Conservation (phyloP, 768 basidiomycete genomes). For the Termitomyces sp. region DNA sequence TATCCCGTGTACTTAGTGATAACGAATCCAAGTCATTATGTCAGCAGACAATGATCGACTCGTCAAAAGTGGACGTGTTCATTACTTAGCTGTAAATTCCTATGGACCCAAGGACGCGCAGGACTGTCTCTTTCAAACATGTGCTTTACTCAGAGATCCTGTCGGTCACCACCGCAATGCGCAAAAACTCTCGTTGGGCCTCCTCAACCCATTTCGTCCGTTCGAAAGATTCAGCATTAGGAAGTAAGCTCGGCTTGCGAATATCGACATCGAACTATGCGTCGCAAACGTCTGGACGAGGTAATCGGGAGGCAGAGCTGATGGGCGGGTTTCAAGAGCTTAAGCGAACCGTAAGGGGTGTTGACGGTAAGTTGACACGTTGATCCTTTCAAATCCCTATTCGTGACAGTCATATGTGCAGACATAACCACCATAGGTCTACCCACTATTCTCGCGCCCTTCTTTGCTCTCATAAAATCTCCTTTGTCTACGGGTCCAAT, state of each 20-base stretch:
- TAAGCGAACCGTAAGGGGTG: slow-evolving; percentile 64
- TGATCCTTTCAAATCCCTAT: slow-evolving; percentile 2
- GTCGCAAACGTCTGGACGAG: slow-evolving; percentile 39
- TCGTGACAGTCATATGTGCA: slow-evolving; percentile 20
- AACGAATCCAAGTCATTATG: slow-evolving; percentile 8
- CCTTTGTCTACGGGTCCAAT: slow-evolving; percentile 95
- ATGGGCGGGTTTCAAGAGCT: slow-evolving; percentile 89
- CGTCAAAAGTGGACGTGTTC: slow-evolving; percentile 21
- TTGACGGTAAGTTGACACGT: slow-evolving; percentile 46
- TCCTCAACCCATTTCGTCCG: slow-evolving; percentile 60
- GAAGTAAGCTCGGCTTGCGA: slow-evolving; percentile 69
- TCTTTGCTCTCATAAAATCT: slow-evolving; percentile 90
- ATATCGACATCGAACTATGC: slow-evolving; percentile 46
- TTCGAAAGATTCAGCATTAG: slow-evolving; percentile 61
- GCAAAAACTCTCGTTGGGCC: slow-evolving; percentile 97
- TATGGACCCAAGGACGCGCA: slow-evolving; percentile 17
- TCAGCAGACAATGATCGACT: slow-evolving; percentile 11
- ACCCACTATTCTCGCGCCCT: slow-evolving; percentile 69
- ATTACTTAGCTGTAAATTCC: slow-evolving; percentile 6
- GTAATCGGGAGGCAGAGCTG: slow-evolving; percentile 72
- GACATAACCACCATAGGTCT: slow-evolving; percentile 58
- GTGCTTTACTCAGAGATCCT: slow-evolving; percentile 88
- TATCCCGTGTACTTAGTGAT: background rate
- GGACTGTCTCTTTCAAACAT: slow-evolving; percentile 58
- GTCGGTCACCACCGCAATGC: slow-evolving; percentile 89